These are phyloP conservation scores for Blakeslea trispora DNA, from an alignment of 371 early-diverging fungal species.

Conservation along the genomic window DNA sequence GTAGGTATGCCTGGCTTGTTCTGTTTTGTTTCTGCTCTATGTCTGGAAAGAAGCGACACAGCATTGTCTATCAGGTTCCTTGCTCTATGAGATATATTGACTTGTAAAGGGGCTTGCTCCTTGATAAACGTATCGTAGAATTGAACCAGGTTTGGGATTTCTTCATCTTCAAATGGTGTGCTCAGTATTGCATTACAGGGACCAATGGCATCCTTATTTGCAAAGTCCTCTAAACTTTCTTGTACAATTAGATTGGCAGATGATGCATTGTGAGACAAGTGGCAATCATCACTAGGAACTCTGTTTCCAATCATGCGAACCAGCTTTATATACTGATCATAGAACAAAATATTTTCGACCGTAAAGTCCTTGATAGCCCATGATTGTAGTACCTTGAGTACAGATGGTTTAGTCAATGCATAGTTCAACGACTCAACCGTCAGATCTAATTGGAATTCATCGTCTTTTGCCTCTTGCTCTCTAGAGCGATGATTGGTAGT, in stretches of 20 bases:
- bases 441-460: background rate
- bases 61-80: constrained; percentile 16
- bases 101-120: constrained; percentile 40
- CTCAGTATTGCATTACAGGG: background rate
- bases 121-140: constrained; percentile 39
- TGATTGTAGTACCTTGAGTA: constrained; percentile 16
- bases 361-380: constrained; percentile 46
- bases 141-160: constrained; percentile 19
- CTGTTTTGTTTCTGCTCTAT: background rate
- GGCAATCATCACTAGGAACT: background rate
- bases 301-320: background rate
- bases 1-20: background rate
- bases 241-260: no score
- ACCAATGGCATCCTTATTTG: background rate
- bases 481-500: no score
- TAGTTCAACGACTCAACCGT: constrained; percentile 22
- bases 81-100: constrained; percentile 38
- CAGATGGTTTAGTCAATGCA: constrained; percentile 18
- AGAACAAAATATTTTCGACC: constrained; percentile 41
- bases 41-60: background rate
- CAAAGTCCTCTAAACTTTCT: background rate
- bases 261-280: no score
- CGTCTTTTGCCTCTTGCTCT: background rate
- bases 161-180: constrained; percentile 3
- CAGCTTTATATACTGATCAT: constrained; percentile 28